Base-by-base conservation (phyloP, 805 yeast genomes). In the Trichomonascus vanleenenianus region DNA sequence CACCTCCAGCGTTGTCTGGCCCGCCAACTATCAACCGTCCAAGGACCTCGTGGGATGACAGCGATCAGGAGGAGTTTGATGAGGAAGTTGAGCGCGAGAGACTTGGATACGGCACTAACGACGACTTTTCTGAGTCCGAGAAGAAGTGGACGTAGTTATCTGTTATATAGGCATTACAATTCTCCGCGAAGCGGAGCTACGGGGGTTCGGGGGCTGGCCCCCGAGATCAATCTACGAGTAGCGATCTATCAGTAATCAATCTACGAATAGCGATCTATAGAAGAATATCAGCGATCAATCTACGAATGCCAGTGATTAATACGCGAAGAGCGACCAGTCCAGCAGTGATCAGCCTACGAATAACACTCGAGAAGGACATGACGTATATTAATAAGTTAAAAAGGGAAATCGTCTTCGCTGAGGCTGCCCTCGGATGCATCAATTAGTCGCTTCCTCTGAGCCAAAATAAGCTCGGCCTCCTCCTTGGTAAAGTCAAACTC, bases 61-160 rank as follows among this genome's bases (percentile, higher is more conserved):
- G 31, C 14, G 45, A 36, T 4, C 55, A 47, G 41, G 43, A 43
- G 22, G 51, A 52, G 44, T 55, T 55, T 45, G 58, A 55, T 32
- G 35, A 33, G 8, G 56, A 52, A 41, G 35, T 55, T 35, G 57
- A 55, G 16, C 44, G 39, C 8, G 58, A 55, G 40, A 38, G 58
- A 27, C 41, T 33, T 11, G 58, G 58, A 3, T 33, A 44, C 27
- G 53, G 54, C n/a, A 38, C 49, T 15, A 27, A 14, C 10, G 58
- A 55, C 40, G 58, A 55, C 38, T 55, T 55, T 40, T 43, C 52
- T n/a, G 57, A 52, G 27, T 42, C 53, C 11, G 58, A 55, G 42
- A 55, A 54, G 43, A 52, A 52, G 42, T 55, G 58, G 58, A 14
- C 40, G 32, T n/a, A n/a, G n/a, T n/a, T n/a, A n/a, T n/a, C n/a